phyloP scores from a whole-genome alignment of 352 stramenopile genomes.

The Phytophthora sojae region DNA sequence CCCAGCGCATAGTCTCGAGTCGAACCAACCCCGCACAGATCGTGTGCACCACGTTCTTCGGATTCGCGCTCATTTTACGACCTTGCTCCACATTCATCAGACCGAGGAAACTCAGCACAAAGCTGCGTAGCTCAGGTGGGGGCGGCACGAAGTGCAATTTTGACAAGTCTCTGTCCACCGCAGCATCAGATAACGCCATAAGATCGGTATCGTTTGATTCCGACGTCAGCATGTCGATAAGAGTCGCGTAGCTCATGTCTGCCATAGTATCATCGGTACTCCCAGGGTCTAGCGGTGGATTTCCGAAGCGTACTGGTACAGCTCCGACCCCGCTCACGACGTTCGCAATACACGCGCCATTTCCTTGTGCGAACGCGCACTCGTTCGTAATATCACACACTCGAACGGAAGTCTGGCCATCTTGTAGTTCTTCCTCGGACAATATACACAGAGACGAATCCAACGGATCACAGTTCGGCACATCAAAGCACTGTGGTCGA shows the following conservation, averaged over 20 bases:
- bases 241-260: conserved; percentile 37
- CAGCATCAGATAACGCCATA: conserved; percentile 2
- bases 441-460: conserved; percentile 40
- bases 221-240: conserved; percentile 31
- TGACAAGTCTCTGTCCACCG: not conserved
- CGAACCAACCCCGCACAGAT: conserved; percentile 63
- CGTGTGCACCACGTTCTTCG: conserved; percentile 48
- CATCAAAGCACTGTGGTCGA: conserved; percentile 66
- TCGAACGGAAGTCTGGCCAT: conserved; percentile 31
- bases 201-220: conserved; percentile 40
- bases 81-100: conserved; percentile 68
- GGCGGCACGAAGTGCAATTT: conserved; percentile 42
- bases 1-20: conserved; percentile 69
- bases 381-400: conserved; percentile 60
- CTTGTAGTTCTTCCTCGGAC: not conserved
- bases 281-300: conserved; percentile 36
- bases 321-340: conserved; percentile 4
- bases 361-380: conserved; percentile 54
- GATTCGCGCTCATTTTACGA: conserved; percentile 44
- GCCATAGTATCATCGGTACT: not conserved
- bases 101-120: conserved; percentile 72
- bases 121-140: conserved; percentile 54
- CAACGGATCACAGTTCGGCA: conserved; percentile 55
- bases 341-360: conserved; percentile 58
- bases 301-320: conserved; percentile 52